phyloP scores from a whole-genome alignment of 2,329 filamentous ascomycete genomes.

The Escovopsis weberi region DNA sequence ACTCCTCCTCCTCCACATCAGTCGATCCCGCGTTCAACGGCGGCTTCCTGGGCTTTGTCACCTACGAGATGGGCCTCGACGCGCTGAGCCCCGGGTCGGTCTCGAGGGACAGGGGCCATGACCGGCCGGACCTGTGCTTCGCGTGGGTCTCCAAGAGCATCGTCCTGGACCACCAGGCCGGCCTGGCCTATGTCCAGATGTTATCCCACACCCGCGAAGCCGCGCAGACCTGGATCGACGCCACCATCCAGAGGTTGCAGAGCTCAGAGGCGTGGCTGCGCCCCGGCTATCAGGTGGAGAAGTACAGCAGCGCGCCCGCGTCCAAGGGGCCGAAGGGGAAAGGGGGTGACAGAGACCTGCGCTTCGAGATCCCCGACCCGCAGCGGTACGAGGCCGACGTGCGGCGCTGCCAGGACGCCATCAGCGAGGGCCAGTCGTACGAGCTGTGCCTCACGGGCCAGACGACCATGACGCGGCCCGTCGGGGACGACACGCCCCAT shows the following conservation, averaged over 20 bases:
- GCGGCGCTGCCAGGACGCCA: constrained; percentile 51
- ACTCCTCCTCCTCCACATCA: background rate
- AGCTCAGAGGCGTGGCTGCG: constrained; percentile 19
- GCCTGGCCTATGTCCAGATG: constrained; percentile 48
- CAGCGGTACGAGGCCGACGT: constrained; percentile 52
- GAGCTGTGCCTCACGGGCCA: constrained; percentile 73
- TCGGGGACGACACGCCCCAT: constrained; percentile 28
- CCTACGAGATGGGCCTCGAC: constrained; percentile 65
- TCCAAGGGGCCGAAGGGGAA: constrained; percentile 1
- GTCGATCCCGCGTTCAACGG: constrained; percentile 51
- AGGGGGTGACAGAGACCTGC: constrained; percentile 1
- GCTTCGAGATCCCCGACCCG: constrained; percentile 26
- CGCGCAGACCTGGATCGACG: constrained; percentile 18
- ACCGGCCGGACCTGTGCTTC: constrained; percentile 57
- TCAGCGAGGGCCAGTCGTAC: constrained; percentile 68
- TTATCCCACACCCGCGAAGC: constrained; percentile 13
- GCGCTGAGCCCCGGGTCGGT: constrained; percentile 18
- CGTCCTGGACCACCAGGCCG: constrained; percentile 56
- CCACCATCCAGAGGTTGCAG: constrained; percentile 15
- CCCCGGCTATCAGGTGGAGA: constrained; percentile 8
- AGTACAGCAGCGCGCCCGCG: constrained; percentile 7
- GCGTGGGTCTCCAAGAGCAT: constrained; percentile 65
- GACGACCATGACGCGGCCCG: constrained; percentile 42
- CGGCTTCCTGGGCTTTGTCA: constrained; percentile 71
- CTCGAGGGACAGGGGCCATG: constrained; percentile 16